Percentiles rank a stretch among this genome's conserved stretches.
Conservation (phyloP, 148 eudicot species). For the Rhododendron williamsianum region DNA sequence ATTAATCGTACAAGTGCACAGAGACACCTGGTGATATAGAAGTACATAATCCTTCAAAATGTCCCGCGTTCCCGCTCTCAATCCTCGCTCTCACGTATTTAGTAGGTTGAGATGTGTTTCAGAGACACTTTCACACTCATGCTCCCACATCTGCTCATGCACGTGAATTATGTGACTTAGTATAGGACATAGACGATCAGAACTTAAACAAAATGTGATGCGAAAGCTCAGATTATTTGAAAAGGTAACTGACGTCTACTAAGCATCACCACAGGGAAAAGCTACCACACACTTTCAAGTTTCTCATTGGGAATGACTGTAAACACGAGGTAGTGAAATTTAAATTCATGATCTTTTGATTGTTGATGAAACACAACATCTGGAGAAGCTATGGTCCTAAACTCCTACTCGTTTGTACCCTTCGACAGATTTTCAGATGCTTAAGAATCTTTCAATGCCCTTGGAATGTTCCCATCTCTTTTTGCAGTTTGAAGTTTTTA, state of each 20-base stretch:
- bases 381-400: not conserved
- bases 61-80: not conserved
- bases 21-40: not conserved
- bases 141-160: too few species aligned
- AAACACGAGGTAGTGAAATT: not conserved
- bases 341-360: not conserved
- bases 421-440: not conserved
- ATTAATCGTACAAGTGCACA: not conserved
- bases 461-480: not conserved
- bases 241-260: not conserved
- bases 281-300: not conserved
- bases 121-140: too few species aligned
- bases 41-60: not conserved
- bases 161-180: not conserved
- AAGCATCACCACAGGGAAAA: not conserved
- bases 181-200: not conserved
- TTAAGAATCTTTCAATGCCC: not conserved
- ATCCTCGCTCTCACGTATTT: not conserved
- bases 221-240: not conserved
- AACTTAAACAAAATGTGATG: not conserved
- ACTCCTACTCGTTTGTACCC: not conserved
- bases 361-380: not conserved
- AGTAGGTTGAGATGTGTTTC: not conserved
- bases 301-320: not conserved
- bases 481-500: not conserved